phyloP scores from a whole-genome alignment of 192 early-diverging fungal species.

The Chytriomyces sp. region DNA sequence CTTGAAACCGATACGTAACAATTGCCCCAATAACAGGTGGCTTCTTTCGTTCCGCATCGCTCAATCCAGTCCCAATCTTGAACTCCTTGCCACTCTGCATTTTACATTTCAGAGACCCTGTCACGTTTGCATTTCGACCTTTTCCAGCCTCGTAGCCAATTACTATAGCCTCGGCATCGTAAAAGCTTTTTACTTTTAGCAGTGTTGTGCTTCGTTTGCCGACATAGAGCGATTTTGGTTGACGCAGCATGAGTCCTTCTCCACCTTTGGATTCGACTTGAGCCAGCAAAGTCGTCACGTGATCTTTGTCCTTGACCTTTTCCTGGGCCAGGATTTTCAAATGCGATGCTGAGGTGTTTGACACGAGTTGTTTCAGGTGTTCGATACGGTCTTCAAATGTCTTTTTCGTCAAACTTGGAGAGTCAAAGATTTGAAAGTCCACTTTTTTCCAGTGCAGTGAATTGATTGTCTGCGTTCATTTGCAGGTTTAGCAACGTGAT shows the following conservation, averaged over 20 bases:
- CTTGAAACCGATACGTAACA: constrained; percentile 57
- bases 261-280: constrained; percentile 64
- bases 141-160: constrained; percentile 55
- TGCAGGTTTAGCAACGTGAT: constrained; percentile 6
- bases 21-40: constrained; percentile 62
- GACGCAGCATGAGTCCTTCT: constrained; percentile 74
- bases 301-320: constrained; percentile 44
- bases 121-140: constrained; percentile 60
- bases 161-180: constrained; percentile 72
- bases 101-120: constrained; percentile 62
- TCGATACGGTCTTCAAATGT: constrained; percentile 60
- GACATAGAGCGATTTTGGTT: constrained; percentile 43
- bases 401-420: constrained; percentile 49
- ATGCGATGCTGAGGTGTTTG: constrained; percentile 8
- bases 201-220: constrained; percentile 59
- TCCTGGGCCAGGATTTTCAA: constrained; percentile 57
- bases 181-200: constrained; percentile 74
- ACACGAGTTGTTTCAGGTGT: constrained; percentile 49
- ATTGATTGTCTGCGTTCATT: constrained; percentile 39
- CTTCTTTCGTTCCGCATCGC: constrained; percentile 58
- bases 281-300: constrained; percentile 56
- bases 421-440: constrained; percentile 69
- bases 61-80: constrained; percentile 71
- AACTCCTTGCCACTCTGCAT: constrained; percentile 70
- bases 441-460: constrained; percentile 55